Evolutionary conservation across 176 grass and related monocot species (phyloP).

Genomic region (Puya raimondii): DNA sequence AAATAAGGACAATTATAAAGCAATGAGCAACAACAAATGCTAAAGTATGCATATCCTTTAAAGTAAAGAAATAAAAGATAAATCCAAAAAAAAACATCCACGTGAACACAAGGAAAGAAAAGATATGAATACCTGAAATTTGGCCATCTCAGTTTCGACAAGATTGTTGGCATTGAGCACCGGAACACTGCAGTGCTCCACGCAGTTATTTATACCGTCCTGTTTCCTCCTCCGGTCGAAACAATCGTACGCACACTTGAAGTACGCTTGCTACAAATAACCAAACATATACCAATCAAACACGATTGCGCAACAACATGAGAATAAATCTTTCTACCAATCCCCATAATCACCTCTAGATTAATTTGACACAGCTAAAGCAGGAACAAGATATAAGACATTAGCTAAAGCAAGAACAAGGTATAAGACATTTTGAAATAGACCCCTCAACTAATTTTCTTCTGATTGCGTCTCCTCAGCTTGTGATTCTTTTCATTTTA

Average conservation of each 20-base stretch:
- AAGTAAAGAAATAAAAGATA: no score
- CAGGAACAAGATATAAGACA: neutral
- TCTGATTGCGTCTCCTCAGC: no score
- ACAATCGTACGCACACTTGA: conserved; percentile 89
- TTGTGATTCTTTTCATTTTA: no score
- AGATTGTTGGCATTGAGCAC: conserved; percentile 68
- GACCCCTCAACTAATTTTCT: neutral
- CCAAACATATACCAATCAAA: conserved; percentile 2
- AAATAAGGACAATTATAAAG: no score
- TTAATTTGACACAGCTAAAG: neutral
- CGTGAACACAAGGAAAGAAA: neutral
- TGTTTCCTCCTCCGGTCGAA: conserved; percentile 68
- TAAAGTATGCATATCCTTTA: no score
- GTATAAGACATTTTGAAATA: neutral
- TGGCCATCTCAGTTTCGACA: conserved; percentile 82
- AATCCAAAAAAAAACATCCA: neutral
- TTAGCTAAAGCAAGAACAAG: neutral
- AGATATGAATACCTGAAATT: conserved; percentile 63
- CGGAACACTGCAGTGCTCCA: conserved; percentile 83
- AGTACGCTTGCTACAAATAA: conserved; percentile 83
- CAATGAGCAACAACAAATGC: no score
- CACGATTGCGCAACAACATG: neutral
- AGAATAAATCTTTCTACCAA: neutral
- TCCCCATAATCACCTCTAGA: neutral
- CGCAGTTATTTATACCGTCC: conserved; percentile 69